phyloP scores from a whole-genome alignment of 257 asterid species.

The Gentiana straminea region DNA sequence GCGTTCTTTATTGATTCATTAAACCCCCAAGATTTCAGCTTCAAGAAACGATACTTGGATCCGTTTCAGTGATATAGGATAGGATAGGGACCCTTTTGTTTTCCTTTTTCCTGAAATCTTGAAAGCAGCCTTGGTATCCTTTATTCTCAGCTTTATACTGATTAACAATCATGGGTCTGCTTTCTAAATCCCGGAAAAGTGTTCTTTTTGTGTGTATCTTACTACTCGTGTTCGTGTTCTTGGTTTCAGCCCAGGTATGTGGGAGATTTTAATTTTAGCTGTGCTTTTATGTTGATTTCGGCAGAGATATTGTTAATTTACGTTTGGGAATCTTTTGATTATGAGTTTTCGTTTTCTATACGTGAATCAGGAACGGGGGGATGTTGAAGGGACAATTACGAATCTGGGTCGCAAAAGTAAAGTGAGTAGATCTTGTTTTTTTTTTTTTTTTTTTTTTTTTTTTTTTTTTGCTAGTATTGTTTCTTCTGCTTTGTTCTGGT shows the following conservation, averaged over 20 bases:
- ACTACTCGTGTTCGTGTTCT: slow-evolving; percentile 8
- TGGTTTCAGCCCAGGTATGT: slow-evolving; percentile 23
- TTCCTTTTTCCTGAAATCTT: background rate
- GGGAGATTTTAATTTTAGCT: background rate
- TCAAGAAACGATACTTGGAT: slow-evolving; percentile 5
- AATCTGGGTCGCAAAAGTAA: slow-evolving; percentile 73
- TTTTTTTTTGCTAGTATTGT: slow-evolving; percentile 2
- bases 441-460: too few relatives aligned
- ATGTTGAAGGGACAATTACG: slow-evolving; percentile 18
- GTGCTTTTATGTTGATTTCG: background rate
- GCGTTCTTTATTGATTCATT: background rate
- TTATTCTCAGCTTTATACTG: background rate
- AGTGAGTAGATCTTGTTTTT: slow-evolving; percentile 25
- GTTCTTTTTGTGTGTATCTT: slow-evolving; percentile 4
- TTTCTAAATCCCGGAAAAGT: slow-evolving; percentile 6
- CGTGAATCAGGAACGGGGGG: slow-evolving; percentile 31
- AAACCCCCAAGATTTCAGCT: background rate
- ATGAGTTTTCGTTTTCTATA: background rate
- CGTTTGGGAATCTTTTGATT: background rate
- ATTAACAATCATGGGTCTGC: slow-evolving; percentile 14
- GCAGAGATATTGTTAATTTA: background rate
- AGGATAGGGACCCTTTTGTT: background rate
- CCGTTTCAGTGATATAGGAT: too few relatives aligned
- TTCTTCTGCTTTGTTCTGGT: slow-evolving; percentile 5
- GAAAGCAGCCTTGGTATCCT: background rate